phyloP scores from a whole-genome alignment of 2,329 filamentous ascomycete genomes.

The Epichloe bromicola region DNA sequence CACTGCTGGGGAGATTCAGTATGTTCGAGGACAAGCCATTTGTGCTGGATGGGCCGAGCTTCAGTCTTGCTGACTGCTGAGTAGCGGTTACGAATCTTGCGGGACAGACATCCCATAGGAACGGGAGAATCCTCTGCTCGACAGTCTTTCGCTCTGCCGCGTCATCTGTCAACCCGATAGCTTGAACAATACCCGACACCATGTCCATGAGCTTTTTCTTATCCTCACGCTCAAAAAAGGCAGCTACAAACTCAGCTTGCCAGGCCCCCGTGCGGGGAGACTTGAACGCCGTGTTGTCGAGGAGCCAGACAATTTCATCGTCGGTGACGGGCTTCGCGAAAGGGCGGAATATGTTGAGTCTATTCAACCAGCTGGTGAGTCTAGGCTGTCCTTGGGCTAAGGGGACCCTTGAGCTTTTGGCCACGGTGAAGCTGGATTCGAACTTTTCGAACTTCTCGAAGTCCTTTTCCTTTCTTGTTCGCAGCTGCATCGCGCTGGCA shows the following conservation, averaged over 20 bases:
- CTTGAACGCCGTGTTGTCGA: slow-evolving; percentile 79
- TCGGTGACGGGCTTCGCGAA: slow-evolving; percentile 42
- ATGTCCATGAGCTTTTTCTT: slow-evolving; percentile 54
- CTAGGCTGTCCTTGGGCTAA: neutral
- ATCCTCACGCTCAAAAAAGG: slow-evolving; percentile 63
- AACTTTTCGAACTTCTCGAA: slow-evolving; percentile 40
- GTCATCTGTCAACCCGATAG: slow-evolving; percentile 51
- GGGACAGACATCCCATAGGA: slow-evolving; percentile 63
- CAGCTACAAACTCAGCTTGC: slow-evolving; percentile 73
- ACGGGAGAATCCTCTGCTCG: slow-evolving; percentile 57
- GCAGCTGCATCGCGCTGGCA: slow-evolving; percentile 34
- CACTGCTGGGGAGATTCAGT: slow-evolving; percentile 34
- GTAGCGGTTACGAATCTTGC: slow-evolving; percentile 54
- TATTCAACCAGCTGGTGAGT: slow-evolving; percentile 37
- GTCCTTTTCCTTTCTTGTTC: slow-evolving; percentile 33
- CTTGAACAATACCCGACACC: slow-evolving; percentile 56
- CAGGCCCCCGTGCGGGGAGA: slow-evolving; percentile 38
- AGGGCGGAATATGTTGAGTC: slow-evolving; percentile 37
- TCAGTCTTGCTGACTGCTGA: slow-evolving; percentile 36
- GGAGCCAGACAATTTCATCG: slow-evolving; percentile 68
- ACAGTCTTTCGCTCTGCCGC: slow-evolving; percentile 47
- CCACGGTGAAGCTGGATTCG: slow-evolving; percentile 33
- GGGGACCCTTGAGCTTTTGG: slow-evolving; percentile 16
- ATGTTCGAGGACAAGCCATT: slow-evolving; percentile 61
- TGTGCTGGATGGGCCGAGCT: slow-evolving; percentile 55